phyloP scores from a whole-genome alignment of 768 basidiomycete genomes.

The Boletales sp. region DNA sequence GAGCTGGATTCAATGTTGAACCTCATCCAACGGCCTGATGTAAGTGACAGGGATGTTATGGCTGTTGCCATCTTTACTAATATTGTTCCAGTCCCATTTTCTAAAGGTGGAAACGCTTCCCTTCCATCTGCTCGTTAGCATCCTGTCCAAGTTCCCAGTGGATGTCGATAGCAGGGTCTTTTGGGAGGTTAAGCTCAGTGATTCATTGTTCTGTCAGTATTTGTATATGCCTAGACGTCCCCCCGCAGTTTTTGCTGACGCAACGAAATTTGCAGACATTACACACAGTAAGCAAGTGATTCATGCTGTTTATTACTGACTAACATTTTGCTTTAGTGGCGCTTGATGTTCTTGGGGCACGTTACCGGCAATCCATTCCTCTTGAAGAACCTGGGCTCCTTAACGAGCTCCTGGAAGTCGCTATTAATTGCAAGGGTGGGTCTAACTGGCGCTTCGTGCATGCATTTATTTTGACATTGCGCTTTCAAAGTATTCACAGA shows the following conservation, averaged over 20 bases:
- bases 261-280: slow-evolving; percentile 25
- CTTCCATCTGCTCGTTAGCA: slow-evolving; percentile 72
- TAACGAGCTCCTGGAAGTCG: slow-evolving; percentile 41
- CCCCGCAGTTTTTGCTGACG: slow-evolving; percentile 5
- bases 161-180: slow-evolving; percentile 75
- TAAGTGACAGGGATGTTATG: slow-evolving; percentile 33
- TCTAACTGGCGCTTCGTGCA: slow-evolving; percentile 36
- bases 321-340: slow-evolving; percentile 41
- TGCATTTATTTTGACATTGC: background rate
- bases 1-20: slow-evolving; percentile 66
- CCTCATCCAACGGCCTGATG: slow-evolving; percentile 75
- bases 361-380: slow-evolving; percentile 35
- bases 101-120: slow-evolving; percentile 81
- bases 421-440: slow-evolving; percentile 56
- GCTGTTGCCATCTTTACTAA: slow-evolving; percentile 9
- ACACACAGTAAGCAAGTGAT: slow-evolving; percentile 28
- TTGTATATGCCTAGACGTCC: slow-evolving; percentile 20
- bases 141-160: slow-evolving; percentile 73
- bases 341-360: slow-evolving; percentile 55
- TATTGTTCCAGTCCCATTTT: slow-evolving; percentile 64
- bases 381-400: slow-evolving; percentile 41
- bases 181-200: slow-evolving; percentile 61
- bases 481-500: slow-evolving; percentile 52
- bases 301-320: background rate
- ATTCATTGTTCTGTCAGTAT: slow-evolving; percentile 62